Conservation (phyloP, 169 alveolate genomes). For the Cryptosporidium muris region DNA sequence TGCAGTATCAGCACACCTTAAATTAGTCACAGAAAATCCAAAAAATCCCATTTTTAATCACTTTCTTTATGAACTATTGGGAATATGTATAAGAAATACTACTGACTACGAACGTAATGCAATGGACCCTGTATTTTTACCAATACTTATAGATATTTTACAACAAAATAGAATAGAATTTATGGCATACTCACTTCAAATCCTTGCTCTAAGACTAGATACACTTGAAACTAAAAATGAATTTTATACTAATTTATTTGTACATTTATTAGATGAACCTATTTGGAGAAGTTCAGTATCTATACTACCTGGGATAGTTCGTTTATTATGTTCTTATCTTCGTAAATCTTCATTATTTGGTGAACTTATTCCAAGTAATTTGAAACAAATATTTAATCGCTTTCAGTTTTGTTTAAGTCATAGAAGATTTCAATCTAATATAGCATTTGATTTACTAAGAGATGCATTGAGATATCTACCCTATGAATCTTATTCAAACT, state of each 20-base stretch:
- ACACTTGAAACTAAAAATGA: constrained; percentile 13
- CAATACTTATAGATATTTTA: constrained; percentile 77
- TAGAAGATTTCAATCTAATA: constrained; percentile 76
- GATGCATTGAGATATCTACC: constrained; percentile 82
- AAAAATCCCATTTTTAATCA: constrained; percentile 85
- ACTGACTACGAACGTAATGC: constrained; percentile 10
- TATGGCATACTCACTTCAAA: constrained; percentile 79
- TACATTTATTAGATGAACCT: constrained; percentile 43
- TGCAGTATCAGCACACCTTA: constrained; percentile 26
- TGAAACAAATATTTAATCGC: constrained; percentile 81
- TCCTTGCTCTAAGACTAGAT: constrained; percentile 60
- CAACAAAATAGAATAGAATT: constrained; percentile 81
- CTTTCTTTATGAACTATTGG: constrained; percentile 80
- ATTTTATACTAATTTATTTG: constrained; percentile 34
- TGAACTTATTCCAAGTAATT: constrained; percentile 74
- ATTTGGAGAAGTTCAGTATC: constrained; percentile 63
- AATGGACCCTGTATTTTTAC: constrained; percentile 20
- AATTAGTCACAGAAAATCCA: constrained; percentile 79
- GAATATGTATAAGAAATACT: constrained; percentile 51
- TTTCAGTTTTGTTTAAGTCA: constrained; percentile 85
- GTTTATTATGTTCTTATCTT: constrained; percentile 81
- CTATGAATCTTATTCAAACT: constrained; percentile 75
- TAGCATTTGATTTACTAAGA: constrained; percentile 81
- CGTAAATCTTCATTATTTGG: constrained; percentile 78
- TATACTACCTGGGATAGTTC: constrained; percentile 79